Conservation (phyloP, 768 basidiomycete species). For the Lactarius evosmus region DNA sequence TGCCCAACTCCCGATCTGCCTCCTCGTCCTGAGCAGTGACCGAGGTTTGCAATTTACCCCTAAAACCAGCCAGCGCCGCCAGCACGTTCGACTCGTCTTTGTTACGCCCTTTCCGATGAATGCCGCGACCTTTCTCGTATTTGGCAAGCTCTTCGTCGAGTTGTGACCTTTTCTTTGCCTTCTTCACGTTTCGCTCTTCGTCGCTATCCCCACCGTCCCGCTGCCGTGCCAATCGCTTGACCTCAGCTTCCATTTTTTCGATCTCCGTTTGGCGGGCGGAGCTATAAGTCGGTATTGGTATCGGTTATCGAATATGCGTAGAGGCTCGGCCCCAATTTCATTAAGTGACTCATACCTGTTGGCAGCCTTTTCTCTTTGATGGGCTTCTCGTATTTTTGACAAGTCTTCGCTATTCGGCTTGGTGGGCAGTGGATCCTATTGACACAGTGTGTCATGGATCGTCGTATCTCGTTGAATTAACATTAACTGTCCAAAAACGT, state of each 20-base stretch:
- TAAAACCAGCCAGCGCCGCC: conserved; percentile 64
- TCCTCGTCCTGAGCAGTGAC: conserved; percentile 25
- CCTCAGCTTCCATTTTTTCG: conserved; percentile 83
- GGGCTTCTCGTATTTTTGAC: conserved; percentile 68
- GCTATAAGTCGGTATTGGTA: conserved; percentile 37
- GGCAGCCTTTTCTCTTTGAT: conserved; percentile 66
- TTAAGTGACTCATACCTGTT: conserved; percentile 44
- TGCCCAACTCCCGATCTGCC: conserved; percentile 29
- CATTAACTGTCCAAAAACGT: neutral
- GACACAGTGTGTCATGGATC: conserved; percentile 8
- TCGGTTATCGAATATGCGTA: conserved; percentile 2
- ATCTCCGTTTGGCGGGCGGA: conserved; percentile 70
- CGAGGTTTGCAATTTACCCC: conserved; percentile 60
- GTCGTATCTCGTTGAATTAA: conserved; percentile 1
- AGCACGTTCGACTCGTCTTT: conserved; percentile 71
- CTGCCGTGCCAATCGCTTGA: conserved; percentile 69
- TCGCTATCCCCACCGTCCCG: conserved; percentile 62
- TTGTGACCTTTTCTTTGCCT: conserved; percentile 60
- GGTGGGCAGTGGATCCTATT: conserved; percentile 34
- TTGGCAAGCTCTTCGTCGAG: conserved; percentile 80
- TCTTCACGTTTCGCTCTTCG: conserved; percentile 57
- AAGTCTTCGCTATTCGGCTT: conserved; percentile 52
- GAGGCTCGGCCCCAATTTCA: neutral
- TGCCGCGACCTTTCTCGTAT: conserved; percentile 64
- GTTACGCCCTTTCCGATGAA: conserved; percentile 53